Base-by-base conservation (phyloP, 495 filamentous ascomycete genomes). In the Tricharina praecox region DNA sequence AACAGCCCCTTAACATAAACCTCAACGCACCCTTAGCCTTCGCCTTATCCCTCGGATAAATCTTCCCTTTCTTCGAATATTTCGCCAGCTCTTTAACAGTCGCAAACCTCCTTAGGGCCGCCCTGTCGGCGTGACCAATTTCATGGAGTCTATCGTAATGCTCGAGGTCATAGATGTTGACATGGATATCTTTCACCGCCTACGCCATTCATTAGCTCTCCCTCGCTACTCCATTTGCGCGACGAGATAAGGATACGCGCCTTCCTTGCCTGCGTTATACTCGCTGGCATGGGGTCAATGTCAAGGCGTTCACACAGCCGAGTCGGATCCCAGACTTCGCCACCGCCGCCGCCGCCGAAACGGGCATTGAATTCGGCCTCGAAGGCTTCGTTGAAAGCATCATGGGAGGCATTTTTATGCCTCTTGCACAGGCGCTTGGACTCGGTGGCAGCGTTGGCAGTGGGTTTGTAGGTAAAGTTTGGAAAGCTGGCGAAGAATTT, bases 101-200 rank as follows among this genome's bases (percentile, higher is more conserved):
- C 1, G n/a, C 1, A 24, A 53, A 53, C 19, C 34, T 50, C 11
- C 24, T 28, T 20, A 51, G 47, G 4, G 48, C 19, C 1, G 4
- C 34, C 34, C 4, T 18, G 8, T 8, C 15, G 9, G 4, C 34
- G 4, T 15, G 34, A 9, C 18, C 9, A 8, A 37, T 4, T 9
- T n/a, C 16, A 24, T 28, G 24, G 23, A 33, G 37, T 26, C 50
- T 45, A 11, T 9, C 23, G 19, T 49, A 15, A 4, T 45, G 37
- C 9, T 43, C 8, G 4, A 52, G 26, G 24, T 52, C 50, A 13
- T 21, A 49, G 13, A 52, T 52, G 21, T 52, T 52, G n/a, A 52
- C 46, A 37, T 37, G 8, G 34, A 37, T 37, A 7, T 5, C 9
- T 10, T 9, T 2, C n/a, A 52, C 37, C 16, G 3, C 21, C 50